phyloP scores from a whole-genome alignment of 2,329 filamentous ascomycete genomes.

The Chrysoporthe austroafricana region DNA sequence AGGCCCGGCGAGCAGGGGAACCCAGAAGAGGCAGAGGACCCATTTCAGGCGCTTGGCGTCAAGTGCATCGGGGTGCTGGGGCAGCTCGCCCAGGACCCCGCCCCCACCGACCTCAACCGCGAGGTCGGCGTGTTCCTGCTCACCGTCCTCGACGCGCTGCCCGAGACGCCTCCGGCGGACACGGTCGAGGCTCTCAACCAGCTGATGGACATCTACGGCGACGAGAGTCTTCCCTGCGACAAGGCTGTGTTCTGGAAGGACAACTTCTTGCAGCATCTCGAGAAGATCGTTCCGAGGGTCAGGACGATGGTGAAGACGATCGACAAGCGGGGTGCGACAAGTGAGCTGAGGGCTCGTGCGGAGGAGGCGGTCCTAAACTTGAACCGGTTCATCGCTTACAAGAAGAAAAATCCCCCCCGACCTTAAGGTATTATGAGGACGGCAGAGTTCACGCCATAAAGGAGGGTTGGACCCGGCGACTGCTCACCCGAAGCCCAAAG shows the following conservation, averaged over 20 bases:
- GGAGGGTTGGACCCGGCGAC: too few species aligned
- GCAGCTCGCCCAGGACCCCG: constrained; percentile 61
- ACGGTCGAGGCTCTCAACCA: constrained; percentile 68
- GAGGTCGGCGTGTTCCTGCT: constrained; percentile 68
- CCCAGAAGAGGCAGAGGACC: constrained; percentile 48
- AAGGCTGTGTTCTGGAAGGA: constrained; percentile 67
- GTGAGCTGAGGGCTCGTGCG: constrained; percentile 60
- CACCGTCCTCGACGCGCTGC: constrained; percentile 55
- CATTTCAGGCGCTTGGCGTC: constrained; percentile 65
- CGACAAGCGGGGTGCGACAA: constrained; percentile 57
- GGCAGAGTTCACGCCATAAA: too few species aligned
- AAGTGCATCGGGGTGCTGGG: constrained; percentile 71
- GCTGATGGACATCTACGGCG: constrained; percentile 69
- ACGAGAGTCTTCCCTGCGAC: constrained; percentile 63
- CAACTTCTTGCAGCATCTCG: constrained; percentile 61
- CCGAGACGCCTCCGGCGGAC: constrained; percentile 59
- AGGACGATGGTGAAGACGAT: constrained; percentile 62
- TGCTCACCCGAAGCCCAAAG: too few species aligned
- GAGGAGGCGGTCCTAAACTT: constrained; percentile 67
- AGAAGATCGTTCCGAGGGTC: constrained; percentile 56
- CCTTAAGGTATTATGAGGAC: neutral
- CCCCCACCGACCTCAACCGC: constrained; percentile 58
- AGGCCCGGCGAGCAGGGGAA: constrained; percentile 22
- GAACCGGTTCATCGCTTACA: constrained; percentile 65
- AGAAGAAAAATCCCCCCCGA: constrained; percentile 58